phyloP scores from a whole-genome alignment of 768 basidiomycete species.

The Hemileccinum rubropunctum region DNA sequence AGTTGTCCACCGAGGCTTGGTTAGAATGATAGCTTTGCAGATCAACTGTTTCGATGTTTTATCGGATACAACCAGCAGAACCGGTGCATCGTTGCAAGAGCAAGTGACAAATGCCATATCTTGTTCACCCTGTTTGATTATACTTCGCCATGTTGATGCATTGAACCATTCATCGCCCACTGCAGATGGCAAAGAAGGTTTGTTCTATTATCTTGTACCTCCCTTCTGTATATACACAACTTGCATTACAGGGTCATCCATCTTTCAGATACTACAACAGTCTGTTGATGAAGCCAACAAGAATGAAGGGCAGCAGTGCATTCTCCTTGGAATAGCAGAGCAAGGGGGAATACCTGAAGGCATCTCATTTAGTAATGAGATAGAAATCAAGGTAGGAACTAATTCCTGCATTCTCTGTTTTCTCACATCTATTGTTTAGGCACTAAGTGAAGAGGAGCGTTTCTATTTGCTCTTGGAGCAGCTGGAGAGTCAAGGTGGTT shows the following conservation, averaged over 20 bases:
- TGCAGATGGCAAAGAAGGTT: constrained; percentile 63
- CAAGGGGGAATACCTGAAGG: constrained; percentile 59
- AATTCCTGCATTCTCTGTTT: background rate
- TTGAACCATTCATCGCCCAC: constrained; percentile 59
- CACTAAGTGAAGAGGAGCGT: constrained; percentile 76
- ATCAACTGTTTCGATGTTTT: constrained; percentile 83
- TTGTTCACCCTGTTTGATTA: constrained; percentile 82
- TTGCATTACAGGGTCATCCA: constrained; percentile 47
- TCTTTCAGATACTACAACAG: constrained; percentile 59
- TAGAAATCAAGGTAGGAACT: constrained; percentile 61
- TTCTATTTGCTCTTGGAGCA: constrained; percentile 50
- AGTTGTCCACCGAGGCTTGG: background rate
- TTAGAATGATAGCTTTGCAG: constrained; percentile 37
- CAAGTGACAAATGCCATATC: constrained; percentile 73
- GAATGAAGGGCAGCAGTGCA: constrained; percentile 63
- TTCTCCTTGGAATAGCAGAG: constrained; percentile 74
- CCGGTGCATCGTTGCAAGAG: constrained; percentile 68
- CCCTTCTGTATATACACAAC: background rate
- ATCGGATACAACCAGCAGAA: constrained; percentile 73
- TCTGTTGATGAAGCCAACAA: constrained; percentile 60
- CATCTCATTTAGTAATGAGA: constrained; percentile 84
- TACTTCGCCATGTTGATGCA: constrained; percentile 81
- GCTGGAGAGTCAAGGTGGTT: constrained; percentile 36
- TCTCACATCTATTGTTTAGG: constrained; percentile 42
- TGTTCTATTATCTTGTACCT: background rate